These are phyloP conservation scores for Apiotrichum montevideense DNA, from an alignment of 1,284 basidiomycete species.

Conservation along the genomic window DNA sequence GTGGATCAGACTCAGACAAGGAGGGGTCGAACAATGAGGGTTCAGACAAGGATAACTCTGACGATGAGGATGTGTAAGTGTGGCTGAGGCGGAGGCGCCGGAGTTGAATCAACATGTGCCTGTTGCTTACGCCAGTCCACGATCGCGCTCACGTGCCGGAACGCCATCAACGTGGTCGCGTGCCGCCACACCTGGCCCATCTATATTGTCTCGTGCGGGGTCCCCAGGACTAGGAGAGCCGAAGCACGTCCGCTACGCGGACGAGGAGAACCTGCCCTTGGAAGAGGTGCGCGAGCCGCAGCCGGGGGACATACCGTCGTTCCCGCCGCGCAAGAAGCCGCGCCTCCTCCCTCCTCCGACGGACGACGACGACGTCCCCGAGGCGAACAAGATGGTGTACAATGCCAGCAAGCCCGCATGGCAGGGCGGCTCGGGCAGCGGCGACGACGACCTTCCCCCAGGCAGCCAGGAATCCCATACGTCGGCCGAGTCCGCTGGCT, in stretches of 20 bases:
- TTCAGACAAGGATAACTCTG: neutral
- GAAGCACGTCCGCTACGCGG: conserved; percentile 40
- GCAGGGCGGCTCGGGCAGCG: neutral
- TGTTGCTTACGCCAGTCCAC: neutral
- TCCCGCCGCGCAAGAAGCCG: conserved; percentile 18
- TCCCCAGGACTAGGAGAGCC: conserved; percentile 1
- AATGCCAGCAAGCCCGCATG: neutral
- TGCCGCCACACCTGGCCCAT: conserved; percentile 11
- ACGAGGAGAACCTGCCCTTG: conserved; percentile 36
- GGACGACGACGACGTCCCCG: conserved; percentile 17
- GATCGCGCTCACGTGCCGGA: conserved; percentile 7
- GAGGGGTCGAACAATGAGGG: neutral
- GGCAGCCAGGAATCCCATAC: conserved; percentile 11
- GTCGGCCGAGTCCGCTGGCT: neutral
- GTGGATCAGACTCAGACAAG: neutral
- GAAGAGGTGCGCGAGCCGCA: conserved; percentile 20
- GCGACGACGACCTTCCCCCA: conserved; percentile 4
- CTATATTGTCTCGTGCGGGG: conserved; percentile 9
- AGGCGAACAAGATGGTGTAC: conserved; percentile 26
- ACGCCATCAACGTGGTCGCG: conserved; percentile 14
- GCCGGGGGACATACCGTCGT: conserved; percentile 18
- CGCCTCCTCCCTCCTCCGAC: conserved; percentile 12
- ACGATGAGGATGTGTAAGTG: neutral
- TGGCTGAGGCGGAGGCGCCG: neutral
- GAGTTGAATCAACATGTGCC: neutral